A percentile compares a stretch with the other conserved stretches of the same genome.
phyloP scores from a whole-genome alignment of 441 rosid genomes.

The Biscutella auriculata region DNA sequence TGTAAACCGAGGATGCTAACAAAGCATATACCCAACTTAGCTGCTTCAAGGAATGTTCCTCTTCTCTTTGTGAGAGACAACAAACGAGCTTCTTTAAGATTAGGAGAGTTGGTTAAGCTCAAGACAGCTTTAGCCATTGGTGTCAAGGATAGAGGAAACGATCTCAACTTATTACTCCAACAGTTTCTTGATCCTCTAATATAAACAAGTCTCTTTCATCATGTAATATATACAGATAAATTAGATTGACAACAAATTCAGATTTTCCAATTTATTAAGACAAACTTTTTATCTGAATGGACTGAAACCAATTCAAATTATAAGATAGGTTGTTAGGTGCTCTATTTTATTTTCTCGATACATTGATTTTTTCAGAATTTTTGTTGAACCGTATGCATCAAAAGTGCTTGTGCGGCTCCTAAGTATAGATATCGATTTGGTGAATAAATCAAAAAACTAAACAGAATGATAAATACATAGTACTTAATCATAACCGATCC shows the following conservation, averaged over 20 bases:
- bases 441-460: too few species aligned
- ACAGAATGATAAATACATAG: too few species aligned
- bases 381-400: too few species aligned
- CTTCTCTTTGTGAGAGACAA: slow-evolving; percentile 46
- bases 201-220: background rate
- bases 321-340: too few species aligned
- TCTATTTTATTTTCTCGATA: too few species aligned
- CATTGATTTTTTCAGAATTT: too few species aligned
- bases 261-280: too few species aligned
- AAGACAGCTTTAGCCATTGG: slow-evolving; percentile 72
- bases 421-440: too few species aligned
- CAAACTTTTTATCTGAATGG: too few species aligned
- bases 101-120: slow-evolving; percentile 68
- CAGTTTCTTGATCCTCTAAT: slow-evolving; percentile 13
- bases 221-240: slow-evolving; percentile 19
- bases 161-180: slow-evolving; percentile 34
- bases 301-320: too few species aligned
- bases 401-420: too few species aligned
- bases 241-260: background rate
- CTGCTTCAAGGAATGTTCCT: slow-evolving; percentile 57
- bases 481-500: too few species aligned
- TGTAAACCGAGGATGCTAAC: slow-evolving; percentile 73
- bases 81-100: slow-evolving; percentile 53
- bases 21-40: slow-evolving; percentile 60
- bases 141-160: slow-evolving; percentile 47